Evolutionary conservation across 2,329 filamentous ascomycete species (phyloP).

Genomic region (Aspergillus sp.): DNA sequence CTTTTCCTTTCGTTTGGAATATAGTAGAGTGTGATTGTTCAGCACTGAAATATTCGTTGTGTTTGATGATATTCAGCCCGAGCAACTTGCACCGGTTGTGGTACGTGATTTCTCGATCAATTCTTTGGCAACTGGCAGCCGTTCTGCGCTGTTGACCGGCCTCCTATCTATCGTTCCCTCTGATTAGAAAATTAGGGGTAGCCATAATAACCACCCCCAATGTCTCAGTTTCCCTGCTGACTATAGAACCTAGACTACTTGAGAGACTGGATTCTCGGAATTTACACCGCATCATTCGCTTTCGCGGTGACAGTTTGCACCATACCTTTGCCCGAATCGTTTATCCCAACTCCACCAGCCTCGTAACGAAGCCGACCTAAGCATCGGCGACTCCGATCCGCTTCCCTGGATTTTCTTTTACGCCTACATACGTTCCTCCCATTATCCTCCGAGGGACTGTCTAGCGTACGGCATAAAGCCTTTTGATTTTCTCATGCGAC

Average conservation of each 20-base stretch:
- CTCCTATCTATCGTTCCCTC: no score
- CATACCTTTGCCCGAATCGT: not conserved
- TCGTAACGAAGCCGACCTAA: not conserved
- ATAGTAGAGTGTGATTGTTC: not conserved
- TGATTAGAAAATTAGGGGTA: no score
- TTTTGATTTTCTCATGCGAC: not conserved
- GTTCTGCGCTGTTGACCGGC: no score
- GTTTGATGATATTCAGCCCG: not conserved
- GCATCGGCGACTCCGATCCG: not conserved
- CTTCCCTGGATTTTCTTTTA: not conserved
- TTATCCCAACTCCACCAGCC: not conserved
- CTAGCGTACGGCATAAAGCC: not conserved
- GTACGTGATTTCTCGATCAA: not conserved
- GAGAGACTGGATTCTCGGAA: not conserved
- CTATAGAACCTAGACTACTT: not conserved
- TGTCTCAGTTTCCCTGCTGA: not conserved
- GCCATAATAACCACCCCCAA: no score
- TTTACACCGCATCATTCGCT: not conserved
- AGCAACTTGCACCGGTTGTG: not conserved
- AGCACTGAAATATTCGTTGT: not conserved
- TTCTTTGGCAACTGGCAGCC: no score
- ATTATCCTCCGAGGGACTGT: not conserved
- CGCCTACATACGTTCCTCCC: not conserved
- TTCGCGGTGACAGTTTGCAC: not conserved
- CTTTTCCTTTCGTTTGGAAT: not conserved